Evolutionary conservation across 1,284 basidiomycete species (phyloP).

Genomic region (Irpex rosettiformis): DNA sequence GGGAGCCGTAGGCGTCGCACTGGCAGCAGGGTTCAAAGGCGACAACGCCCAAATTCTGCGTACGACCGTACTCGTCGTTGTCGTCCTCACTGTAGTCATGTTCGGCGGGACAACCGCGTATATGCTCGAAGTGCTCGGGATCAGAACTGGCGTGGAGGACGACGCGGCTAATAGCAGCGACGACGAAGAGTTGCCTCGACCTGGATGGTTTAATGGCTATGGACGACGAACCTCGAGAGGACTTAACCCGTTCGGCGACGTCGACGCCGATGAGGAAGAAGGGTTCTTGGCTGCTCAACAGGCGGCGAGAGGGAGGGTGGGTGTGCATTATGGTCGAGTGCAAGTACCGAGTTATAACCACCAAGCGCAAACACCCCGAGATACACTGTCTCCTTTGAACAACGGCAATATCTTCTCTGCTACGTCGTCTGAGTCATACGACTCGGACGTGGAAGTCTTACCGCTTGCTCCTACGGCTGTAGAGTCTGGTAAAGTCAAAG

Average conservation of each 20-base stretch:
- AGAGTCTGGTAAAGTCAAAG: conserved; percentile 9
- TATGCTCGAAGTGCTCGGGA: conserved; percentile 98
- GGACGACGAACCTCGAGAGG: conserved; percentile 33
- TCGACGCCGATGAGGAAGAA: conserved; percentile 34
- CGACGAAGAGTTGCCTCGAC: conserved; percentile 57
- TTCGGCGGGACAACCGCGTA: conserved; percentile 96
- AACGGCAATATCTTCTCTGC: conserved; percentile 46
- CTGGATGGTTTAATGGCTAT: conserved; percentile 24
- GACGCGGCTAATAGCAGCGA: conserved; percentile 80
- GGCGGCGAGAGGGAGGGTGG: conserved; percentile 37
- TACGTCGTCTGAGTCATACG: conserved; percentile 67
- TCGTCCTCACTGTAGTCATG: conserved; percentile 91
- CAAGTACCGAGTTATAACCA: conserved; percentile 52
- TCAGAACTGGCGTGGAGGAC: conserved; percentile 93
- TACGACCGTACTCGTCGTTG: conserved; percentile 93
- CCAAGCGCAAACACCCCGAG: conserved; percentile 37
- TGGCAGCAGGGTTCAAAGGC: conserved; percentile 94
- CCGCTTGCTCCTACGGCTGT: conserved; percentile 58
- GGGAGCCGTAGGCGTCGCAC: conserved; percentile 95
- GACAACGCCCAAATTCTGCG: conserved; percentile 88
- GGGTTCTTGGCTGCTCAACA: conserved; percentile 34
- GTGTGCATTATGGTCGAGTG: conserved; percentile 42
- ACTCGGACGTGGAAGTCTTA: conserved; percentile 78
- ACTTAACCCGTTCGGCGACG: conserved; percentile 40
- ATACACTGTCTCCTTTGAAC: conserved; percentile 22